Evolutionary conservation across 2,329 filamentous ascomycete species (phyloP).

Genomic region (Penicillium sp.): DNA sequence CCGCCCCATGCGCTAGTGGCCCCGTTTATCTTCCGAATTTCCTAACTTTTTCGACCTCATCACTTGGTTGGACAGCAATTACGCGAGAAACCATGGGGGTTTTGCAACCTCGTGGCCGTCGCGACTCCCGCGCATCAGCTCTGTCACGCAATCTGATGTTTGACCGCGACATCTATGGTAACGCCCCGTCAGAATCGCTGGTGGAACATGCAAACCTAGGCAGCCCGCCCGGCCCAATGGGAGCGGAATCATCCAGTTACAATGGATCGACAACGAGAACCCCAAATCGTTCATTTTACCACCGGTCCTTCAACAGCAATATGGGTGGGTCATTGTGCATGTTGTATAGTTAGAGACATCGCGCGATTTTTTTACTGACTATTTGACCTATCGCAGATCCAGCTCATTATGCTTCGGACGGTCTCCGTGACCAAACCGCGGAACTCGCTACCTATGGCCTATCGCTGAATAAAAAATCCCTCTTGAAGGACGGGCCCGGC

Average conservation of each 20-base stretch:
- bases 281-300: conserved; percentile 47
- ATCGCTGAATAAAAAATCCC: conserved; percentile 44
- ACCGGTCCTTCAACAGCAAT: conserved; percentile 45
- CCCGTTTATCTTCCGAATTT: conserved; percentile 19
- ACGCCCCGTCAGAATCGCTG: conserved; percentile 20
- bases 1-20: conserved; percentile 19
- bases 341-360: background rate
- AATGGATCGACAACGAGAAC: conserved; percentile 40
- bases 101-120: conserved; percentile 31
- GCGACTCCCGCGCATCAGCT: conserved; percentile 31
- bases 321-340: conserved; percentile 33
- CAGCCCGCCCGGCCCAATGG: conserved; percentile 28
- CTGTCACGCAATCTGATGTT: conserved; percentile 26
- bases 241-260: conserved; percentile 31
- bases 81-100: conserved; percentile 29
- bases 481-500: conserved; percentile 27
- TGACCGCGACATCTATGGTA: conserved; percentile 22
- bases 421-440: conserved; percentile 81
- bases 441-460: conserved; percentile 82
- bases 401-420: conserved; percentile 69
- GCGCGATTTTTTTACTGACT: conserved; percentile 23
- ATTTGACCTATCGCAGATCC: conserved; percentile 59
- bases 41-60: background rate
- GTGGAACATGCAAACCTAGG: conserved; percentile 33
- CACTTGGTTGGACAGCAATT: conserved; percentile 6